phyloP scores from a whole-genome alignment of 345 rosid genomes.

The Euphorbia tirucalli region DNA sequence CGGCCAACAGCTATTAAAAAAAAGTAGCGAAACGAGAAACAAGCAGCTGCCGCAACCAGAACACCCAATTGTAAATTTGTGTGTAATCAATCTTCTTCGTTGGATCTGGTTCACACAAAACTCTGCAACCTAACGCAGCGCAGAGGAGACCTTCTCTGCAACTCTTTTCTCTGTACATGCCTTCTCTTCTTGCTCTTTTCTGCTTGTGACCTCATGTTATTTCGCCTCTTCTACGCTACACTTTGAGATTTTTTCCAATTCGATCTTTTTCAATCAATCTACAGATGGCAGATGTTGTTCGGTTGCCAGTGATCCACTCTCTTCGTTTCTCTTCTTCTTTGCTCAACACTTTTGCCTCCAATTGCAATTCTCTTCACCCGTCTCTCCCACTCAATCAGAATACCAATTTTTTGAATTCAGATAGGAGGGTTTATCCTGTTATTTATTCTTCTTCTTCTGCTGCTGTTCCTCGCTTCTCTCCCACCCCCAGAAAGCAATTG shows the following conservation, averaged over 20 bases:
- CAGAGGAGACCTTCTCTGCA: neutral
- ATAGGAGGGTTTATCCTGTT: conserved; percentile 39
- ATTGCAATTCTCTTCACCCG: conserved; percentile 39
- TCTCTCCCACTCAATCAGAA: conserved; percentile 22
- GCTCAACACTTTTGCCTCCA: conserved; percentile 34
- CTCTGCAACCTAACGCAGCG: no score
- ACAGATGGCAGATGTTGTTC: conserved; percentile 65
- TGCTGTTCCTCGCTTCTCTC: conserved; percentile 26
- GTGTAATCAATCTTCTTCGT: conserved; percentile 15
- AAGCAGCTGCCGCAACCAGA: no score
- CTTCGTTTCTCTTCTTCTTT: conserved; percentile 43
- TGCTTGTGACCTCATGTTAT: neutral
- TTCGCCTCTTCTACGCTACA: neutral
- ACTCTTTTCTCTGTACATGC: neutral
- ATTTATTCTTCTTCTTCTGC: conserved; percentile 22
- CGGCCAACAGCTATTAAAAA: no score
- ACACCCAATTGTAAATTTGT: no score
- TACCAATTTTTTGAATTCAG: conserved; percentile 9
- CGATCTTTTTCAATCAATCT: neutral
- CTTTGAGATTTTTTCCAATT: neutral
- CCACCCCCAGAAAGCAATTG: conserved; percentile 34
- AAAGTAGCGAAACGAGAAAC: no score
- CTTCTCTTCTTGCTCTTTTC: neutral
- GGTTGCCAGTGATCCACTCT: conserved; percentile 39
- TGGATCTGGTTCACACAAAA: conserved; percentile 24